Conservation (phyloP, 805 yeast genomes). For the Kurtzmaniella cleridarum region DNA sequence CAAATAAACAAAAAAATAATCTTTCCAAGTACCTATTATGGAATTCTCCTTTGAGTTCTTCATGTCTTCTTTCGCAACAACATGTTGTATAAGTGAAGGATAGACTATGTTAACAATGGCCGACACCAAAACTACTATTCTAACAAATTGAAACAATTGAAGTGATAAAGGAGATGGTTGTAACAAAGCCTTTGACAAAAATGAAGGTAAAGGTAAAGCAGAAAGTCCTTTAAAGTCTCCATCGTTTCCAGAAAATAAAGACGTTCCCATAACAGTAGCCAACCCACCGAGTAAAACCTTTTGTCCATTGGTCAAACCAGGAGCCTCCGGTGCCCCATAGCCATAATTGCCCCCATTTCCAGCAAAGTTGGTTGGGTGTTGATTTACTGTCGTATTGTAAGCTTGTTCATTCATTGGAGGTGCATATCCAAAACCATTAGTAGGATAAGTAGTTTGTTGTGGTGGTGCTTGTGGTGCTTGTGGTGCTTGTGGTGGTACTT, state of each 20-base stretch:
- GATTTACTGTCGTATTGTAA: conserved; percentile 12
- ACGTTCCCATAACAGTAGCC: conserved; percentile 60
- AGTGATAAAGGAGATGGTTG: conserved; percentile 18
- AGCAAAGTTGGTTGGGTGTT: conserved; percentile 7
- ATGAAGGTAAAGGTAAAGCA: conserved; percentile 34
- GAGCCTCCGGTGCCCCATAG: conserved; percentile 7
- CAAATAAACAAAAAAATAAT: conserved; percentile 14
- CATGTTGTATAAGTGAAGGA: conserved; percentile 1
- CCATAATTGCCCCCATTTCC: conserved; percentile 6
- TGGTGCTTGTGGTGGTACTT: conserved; percentile 5
- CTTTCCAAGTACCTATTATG: background rate
- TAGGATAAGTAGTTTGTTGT: background rate
- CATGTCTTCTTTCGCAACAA: background rate
- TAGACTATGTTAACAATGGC: conserved; percentile 12
- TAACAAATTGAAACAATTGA: conserved; percentile 17
- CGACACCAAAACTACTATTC: conserved; percentile 17
- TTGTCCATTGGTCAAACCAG: conserved; percentile 11
- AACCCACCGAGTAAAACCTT: conserved; percentile 58
- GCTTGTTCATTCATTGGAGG: conserved; percentile 10
- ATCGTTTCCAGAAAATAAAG: conserved; percentile 46
- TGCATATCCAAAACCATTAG: conserved; percentile 11
- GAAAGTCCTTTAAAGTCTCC: conserved; percentile 42
- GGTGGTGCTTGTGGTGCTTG: conserved; percentile 4
- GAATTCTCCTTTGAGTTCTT: background rate
- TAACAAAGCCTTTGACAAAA: conserved; percentile 15